These are phyloP conservation scores for Suillus spraguei DNA, from an alignment of 768 basidiomycete species.

Conservation along the genomic window DNA sequence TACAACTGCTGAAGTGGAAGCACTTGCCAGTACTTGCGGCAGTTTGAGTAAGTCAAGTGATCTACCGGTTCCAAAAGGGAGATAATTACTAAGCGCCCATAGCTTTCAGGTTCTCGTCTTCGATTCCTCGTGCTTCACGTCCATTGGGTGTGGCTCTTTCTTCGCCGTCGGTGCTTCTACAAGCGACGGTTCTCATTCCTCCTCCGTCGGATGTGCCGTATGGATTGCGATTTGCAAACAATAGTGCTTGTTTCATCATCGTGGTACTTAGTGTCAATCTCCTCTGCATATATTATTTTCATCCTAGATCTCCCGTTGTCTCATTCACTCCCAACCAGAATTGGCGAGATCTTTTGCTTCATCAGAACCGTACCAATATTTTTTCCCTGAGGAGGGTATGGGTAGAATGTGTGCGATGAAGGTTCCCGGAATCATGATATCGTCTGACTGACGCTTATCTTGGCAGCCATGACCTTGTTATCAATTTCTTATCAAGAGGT, in stretches of 20 bases:
- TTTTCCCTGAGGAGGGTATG: conserved; percentile 29
- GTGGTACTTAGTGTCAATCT: not conserved
- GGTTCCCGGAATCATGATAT: not conserved
- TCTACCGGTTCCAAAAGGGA: not conserved
- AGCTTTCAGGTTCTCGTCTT: not conserved
- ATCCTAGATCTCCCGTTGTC: not conserved
- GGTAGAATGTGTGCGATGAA: not conserved
- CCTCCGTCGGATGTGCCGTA: conserved; percentile 7
- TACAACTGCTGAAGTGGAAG: not conserved
- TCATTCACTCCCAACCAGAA: not conserved
- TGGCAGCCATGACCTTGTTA: not conserved
- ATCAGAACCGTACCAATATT: conserved; percentile 38
- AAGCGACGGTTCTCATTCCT: conserved; percentile 4
- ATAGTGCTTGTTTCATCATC: not conserved
- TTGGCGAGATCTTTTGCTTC: not conserved
- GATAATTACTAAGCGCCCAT: not conserved
- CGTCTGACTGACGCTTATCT: not conserved
- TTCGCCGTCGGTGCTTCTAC: conserved; percentile 2
- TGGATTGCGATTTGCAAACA: not conserved
- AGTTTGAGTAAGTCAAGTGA: not conserved
- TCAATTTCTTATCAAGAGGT: not conserved
- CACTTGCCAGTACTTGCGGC: not conserved
- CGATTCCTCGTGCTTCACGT: not conserved
- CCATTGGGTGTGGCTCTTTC: not conserved
- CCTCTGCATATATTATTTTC: not conserved